Base-by-base conservation (phyloP, 495 filamentous ascomycete genomes). In the Tuber umbilicatum region DNA sequence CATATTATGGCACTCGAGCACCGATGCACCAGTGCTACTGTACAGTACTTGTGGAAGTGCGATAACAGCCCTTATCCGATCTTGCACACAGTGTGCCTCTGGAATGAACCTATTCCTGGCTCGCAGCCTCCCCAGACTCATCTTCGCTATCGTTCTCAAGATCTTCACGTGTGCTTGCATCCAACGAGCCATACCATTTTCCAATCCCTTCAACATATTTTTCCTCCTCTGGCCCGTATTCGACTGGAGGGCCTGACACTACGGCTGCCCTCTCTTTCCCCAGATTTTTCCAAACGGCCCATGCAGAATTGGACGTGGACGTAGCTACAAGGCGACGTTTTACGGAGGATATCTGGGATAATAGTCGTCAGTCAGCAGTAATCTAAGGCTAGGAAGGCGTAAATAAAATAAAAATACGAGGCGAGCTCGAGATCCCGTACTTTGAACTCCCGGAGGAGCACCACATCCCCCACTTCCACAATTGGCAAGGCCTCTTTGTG, bases 381-480 rank as follows among this genome's bases (percentile, higher is more conserved):
- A 83, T 50, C 86, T 83, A 31, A 89, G 76, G 5, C 86, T 85
- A 75, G 85, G 87, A 43, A 41, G 31, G 4, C 55, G 19, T 4
- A 64, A 31, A 64, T 27, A 27, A 64, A 35, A 31, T 17, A 64
- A 31, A 64, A 64, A 64, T 17, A 35, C 14, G 55, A 64, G 55
- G 55, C 55, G 55, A 64, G 55, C 55, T 12, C 55, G 41, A 37
- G 41, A 40, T 27, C 17, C 38, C 70, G 84, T 21, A 96, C 92
- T 72, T 86, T 87, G 79, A 97, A 93, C 60, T 89, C 86, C 9
- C 91, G 87, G 19, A 99, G 86, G 50, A 99, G 83, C 35, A 97
- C 85, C 3, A 90, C 89, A 77, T 95, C 91, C 12, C 95, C 95
- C 23, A 87, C 86, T 4, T 85, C 84, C 38, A 93, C 85, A 7